Conservation (phyloP, 176 grass and related monocot genomes). For the Avena atlantica region DNA sequence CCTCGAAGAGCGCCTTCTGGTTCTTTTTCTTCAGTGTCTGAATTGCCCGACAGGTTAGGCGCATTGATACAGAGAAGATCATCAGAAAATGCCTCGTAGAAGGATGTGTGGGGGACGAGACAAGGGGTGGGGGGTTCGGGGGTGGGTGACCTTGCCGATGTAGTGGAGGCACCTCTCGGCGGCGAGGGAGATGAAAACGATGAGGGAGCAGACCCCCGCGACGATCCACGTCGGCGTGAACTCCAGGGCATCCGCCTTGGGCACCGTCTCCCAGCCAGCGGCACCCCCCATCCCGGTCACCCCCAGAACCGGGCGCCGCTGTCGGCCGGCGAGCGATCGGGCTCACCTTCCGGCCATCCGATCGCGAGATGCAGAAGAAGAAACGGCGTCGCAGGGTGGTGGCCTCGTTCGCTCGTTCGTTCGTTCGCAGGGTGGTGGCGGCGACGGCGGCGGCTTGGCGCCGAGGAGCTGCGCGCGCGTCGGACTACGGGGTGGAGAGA, state of each 20-base stretch:
- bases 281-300: slow-evolving; percentile 20
- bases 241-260: slow-evolving; percentile 58
- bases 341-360: background rate
- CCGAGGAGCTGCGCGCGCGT: too few relatives aligned
- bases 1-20: slow-evolving; percentile 91
- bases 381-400: background rate
- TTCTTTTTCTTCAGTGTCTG: slow-evolving; percentile 74
- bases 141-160: slow-evolving; percentile 69
- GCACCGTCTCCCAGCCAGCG: background rate
- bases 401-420: background rate
- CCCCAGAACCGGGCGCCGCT: too few relatives aligned
- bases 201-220: slow-evolving; percentile 79
- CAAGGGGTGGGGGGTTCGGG: too few relatives aligned
- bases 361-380: background rate
- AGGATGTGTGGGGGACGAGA: too few relatives aligned
- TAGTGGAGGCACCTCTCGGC: slow-evolving; percentile 83
- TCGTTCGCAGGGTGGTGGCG: background rate
- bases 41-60: background rate
- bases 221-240: slow-evolving; percentile 97
- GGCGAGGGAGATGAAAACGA: slow-evolving; percentile 73
- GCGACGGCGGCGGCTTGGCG: too few relatives aligned
- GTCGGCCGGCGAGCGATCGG: background rate
- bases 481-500: too few relatives aligned
- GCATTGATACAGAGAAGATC: background rate
- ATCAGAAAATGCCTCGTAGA: background rate